Conservation (phyloP, 345 rosid genomes). For the Brassica nigra region DNA sequence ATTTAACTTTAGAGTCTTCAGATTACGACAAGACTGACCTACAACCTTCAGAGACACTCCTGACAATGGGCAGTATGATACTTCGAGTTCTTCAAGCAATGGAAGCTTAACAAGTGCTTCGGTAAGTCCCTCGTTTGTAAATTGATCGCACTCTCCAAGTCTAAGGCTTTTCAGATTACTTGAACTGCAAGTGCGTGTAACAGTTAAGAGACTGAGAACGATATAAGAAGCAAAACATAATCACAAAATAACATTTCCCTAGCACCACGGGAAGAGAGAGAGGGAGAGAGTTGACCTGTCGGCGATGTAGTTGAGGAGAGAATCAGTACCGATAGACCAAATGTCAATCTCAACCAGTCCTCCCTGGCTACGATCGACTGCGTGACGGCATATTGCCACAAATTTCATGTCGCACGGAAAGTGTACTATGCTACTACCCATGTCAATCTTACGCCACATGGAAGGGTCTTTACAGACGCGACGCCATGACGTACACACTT, state of each 20-base stretch:
- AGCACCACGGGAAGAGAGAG: no score
- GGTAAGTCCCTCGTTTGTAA: conserved; percentile 28
- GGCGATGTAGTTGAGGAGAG: conserved; percentile 38
- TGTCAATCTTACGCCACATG: not conserved
- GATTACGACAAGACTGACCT: conserved; percentile 28
- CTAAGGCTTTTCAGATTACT: conserved; percentile 47
- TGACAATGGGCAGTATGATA: conserved; percentile 37
- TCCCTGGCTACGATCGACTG: conserved; percentile 62
- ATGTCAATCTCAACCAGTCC: conserved; percentile 46
- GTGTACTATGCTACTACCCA: not conserved
- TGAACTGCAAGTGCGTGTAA: conserved; percentile 42
- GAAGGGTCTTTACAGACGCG: not conserved
- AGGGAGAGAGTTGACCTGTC: no score
- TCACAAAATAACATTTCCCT: no score
- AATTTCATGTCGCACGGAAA: no score
- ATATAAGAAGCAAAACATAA: no score
- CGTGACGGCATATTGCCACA: conserved; percentile 42
- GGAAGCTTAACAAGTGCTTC: conserved; percentile 49
- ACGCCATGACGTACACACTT: not conserved
- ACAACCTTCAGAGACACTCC: conserved; percentile 6
- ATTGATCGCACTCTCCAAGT: conserved; percentile 5
- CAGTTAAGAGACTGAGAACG: not conserved
- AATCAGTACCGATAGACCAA: conserved; percentile 45
- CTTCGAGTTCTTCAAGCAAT: conserved; percentile 61
- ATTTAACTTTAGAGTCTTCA: conserved; percentile 29